Evolutionary conservation across 2,329 filamentous ascomycete species (phyloP).

Genomic region (Dendryphion nanum): DNA sequence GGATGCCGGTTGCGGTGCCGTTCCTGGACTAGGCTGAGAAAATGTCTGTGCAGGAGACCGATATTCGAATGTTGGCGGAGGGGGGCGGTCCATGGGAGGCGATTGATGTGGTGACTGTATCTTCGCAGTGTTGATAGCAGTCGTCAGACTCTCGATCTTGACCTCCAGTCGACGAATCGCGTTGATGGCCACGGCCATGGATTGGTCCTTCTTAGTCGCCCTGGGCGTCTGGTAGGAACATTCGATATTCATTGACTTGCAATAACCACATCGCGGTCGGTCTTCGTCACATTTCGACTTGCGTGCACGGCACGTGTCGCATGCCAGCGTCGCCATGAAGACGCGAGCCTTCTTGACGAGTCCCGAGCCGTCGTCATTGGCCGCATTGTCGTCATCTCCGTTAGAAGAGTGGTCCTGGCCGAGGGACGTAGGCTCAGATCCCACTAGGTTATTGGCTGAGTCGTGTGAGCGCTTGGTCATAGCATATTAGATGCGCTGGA

Average conservation of each 20-base stretch:
- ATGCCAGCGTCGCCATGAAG: constrained; percentile 45
- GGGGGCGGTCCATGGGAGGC: constrained; percentile 9
- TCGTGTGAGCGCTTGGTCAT: constrained; percentile 37
- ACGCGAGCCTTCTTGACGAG: constrained; percentile 34
- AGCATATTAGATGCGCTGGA: constrained; percentile 26
- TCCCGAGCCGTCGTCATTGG: constrained; percentile 18
- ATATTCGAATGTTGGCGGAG: constrained; percentile 17
- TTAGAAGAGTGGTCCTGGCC: constrained; percentile 7
- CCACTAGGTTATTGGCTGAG: constrained; percentile 17
- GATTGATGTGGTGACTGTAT: too few relatives aligned
- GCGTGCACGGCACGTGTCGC: constrained; percentile 53
- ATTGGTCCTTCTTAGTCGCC: constrained; percentile 56
- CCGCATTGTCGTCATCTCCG: constrained; percentile 17
- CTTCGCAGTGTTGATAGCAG: constrained; percentile 27
- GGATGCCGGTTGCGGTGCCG: constrained; percentile 7
- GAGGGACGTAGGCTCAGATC: constrained; percentile 5
- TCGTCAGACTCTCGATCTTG: constrained; percentile 52
- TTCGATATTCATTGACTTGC: constrained; percentile 48
- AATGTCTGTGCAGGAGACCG: constrained; percentile 24
- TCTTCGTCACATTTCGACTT: constrained; percentile 58
- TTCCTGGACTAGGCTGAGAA: constrained; percentile 29
- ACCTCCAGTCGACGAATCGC: constrained; percentile 53
- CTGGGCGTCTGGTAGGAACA: constrained; percentile 55
- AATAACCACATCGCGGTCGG: constrained; percentile 51
- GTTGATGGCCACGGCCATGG: constrained; percentile 55